Evolutionary conservation across 768 basidiomycete species (phyloP).

Genomic region (Pulveroboletus sp.): DNA sequence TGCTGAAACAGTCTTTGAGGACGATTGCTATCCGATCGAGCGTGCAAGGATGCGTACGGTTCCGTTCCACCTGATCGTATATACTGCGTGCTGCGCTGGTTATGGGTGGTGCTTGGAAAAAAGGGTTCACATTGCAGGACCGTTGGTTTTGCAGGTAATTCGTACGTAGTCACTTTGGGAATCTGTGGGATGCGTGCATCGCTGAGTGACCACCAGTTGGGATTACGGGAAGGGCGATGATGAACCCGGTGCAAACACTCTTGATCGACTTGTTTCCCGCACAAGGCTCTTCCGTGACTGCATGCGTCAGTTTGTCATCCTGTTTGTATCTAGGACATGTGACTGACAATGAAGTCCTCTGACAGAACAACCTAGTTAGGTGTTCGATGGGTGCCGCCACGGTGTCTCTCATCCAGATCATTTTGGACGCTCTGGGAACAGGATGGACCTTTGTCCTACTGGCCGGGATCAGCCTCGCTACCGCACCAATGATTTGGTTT

Average conservation of each 20-base stretch:
- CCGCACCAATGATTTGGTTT: no score
- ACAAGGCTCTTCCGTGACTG: no score
- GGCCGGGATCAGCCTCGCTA: no score
- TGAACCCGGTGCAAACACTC: constrained; percentile 61
- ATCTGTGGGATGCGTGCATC: neutral
- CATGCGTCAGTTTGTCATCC: no score
- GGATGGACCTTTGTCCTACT: constrained; percentile 73
- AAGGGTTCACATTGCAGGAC: constrained; percentile 47
- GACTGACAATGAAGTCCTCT: neutral
- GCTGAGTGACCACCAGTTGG: constrained; percentile 47
- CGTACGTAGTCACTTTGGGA: no score
- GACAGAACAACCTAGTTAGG: constrained; percentile 69
- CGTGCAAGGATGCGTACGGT: constrained; percentile 50
- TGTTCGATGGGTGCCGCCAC: constrained; percentile 58
- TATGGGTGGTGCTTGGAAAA: constrained; percentile 63
- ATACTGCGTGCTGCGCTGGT: constrained; percentile 40
- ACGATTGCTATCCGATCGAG: constrained; percentile 57
- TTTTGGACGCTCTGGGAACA: constrained; percentile 54
- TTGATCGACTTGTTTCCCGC: no score
- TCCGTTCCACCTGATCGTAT: constrained; percentile 41
- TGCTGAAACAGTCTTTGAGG: constrained; percentile 23
- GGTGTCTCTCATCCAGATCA: constrained; percentile 62
- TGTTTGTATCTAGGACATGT: neutral
- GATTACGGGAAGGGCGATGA: constrained; percentile 39
- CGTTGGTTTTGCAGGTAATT: constrained; percentile 49